Conservation (phyloP, 805 yeast species). For the Torulaspora microellipsoides region DNA sequence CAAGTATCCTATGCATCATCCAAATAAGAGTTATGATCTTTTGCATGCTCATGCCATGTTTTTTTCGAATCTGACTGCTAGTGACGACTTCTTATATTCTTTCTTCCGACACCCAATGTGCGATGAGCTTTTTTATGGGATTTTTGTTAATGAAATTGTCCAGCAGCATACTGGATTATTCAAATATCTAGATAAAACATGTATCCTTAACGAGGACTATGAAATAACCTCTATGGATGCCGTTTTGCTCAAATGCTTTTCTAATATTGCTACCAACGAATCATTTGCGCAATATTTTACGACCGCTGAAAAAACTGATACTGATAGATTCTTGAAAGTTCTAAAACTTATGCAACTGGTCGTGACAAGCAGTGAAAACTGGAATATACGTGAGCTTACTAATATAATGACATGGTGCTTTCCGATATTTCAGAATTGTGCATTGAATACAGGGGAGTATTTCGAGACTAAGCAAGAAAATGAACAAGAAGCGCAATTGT, state of each 20-base stretch:
- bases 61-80: constrained; percentile 21
- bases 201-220: constrained; percentile 1
- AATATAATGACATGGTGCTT: constrained; percentile 39
- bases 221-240: constrained; percentile 19
- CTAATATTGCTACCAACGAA: constrained; percentile 33
- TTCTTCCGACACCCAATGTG: constrained; percentile 21
- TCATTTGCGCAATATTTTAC: constrained; percentile 34
- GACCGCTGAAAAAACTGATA: constrained; percentile 11
- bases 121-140: constrained; percentile 16
- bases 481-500: constrained; percentile 15
- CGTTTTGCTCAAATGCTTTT: constrained; percentile 28
- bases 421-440: constrained; percentile 28
- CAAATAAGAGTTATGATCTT: constrained; percentile 9
- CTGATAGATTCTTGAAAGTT: constrained; percentile 12
- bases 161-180: constrained; percentile 15
- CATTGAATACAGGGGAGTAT: constrained; percentile 21
- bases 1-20: constrained; percentile 19
- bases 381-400: constrained; percentile 38
- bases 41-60: constrained; percentile 20
- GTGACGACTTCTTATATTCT: constrained; percentile 25
- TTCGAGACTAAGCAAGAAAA: constrained; percentile 21
- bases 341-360: constrained; percentile 32
- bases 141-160: constrained; percentile 17
- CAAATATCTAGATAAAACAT: constrained; percentile 1
- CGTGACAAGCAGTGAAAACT: constrained; percentile 35